Evolutionary conservation across 805 yeast genomes (phyloP).

Genomic region (Zygoascus bituminiphila): DNA sequence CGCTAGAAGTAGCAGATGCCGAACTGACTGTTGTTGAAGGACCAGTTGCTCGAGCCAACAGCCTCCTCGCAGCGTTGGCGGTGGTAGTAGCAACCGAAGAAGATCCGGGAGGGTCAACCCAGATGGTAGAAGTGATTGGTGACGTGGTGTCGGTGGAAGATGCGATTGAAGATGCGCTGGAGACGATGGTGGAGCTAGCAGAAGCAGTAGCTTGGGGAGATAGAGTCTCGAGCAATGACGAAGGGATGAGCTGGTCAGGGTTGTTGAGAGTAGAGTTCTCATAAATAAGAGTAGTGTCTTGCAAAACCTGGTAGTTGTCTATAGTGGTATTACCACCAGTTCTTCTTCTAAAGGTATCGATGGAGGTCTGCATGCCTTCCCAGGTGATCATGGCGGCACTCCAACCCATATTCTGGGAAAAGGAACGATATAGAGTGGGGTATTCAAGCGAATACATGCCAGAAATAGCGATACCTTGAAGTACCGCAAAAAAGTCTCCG

Average conservation of each 20-base stretch:
- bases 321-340: conserved; percentile 27
- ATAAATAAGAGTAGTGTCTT: conserved; percentile 14
- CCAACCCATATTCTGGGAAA: conserved; percentile 29
- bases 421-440: conserved; percentile 26
- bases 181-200: conserved; percentile 2
- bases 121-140: conserved; percentile 1
- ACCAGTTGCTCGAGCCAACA: not conserved
- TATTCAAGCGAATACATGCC: conserved; percentile 28
- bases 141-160: conserved; percentile 8
- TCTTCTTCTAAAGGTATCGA: conserved; percentile 22
- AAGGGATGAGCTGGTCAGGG: conserved; percentile 5
- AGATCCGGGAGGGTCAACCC: not conserved
- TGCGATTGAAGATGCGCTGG: conserved; percentile 4
- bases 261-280: conserved; percentile 11
- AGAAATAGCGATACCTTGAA: conserved; percentile 27
- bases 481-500: conserved; percentile 22
- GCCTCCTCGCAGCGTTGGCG: not conserved
- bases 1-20: not conserved
- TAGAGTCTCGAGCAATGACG: not conserved
- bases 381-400: conserved; percentile 26
- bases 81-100: not conserved
- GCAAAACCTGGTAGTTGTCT: conserved; percentile 7
- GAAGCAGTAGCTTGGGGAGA: conserved; percentile 15
- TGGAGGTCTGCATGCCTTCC: conserved; percentile 24
- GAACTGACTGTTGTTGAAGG: not conserved